phyloP scores from a whole-genome alignment of 305 asterid genomes.

The Petunia hybrid region DNA sequence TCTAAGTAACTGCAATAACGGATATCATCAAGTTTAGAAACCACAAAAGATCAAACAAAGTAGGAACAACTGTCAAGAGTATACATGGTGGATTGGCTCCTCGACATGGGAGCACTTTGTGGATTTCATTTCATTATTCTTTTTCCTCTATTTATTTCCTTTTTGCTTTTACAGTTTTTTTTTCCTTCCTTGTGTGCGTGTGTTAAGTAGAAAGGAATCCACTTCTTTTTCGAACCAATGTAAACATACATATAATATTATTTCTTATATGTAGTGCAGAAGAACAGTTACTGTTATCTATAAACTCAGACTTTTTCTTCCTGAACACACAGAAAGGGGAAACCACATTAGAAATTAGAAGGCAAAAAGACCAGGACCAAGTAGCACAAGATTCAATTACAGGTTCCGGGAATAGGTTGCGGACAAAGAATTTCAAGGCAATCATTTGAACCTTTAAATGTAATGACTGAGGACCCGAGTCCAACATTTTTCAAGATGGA shows the following conservation, averaged over 20 bases:
- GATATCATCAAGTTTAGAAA: conserved; percentile 37
- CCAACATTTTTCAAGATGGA: not conserved
- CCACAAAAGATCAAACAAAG: conserved; percentile 19
- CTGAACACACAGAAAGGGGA: not conserved
- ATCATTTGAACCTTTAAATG: not conserved
- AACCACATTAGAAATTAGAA: not conserved
- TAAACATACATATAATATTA: conserved; percentile 4
- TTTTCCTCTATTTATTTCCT: not conserved
- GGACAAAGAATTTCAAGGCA: conserved; percentile 9
- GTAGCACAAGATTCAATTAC: conserved; percentile 20
- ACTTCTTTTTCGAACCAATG: not conserved
- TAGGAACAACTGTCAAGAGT: not conserved
- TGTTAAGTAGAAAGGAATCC: not conserved
- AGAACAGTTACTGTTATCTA: not conserved
- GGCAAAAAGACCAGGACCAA: conserved; percentile 11
- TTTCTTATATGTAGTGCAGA: not conserved
- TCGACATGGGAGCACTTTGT: not conserved
- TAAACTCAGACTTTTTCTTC: not conserved
- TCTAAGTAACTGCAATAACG: conserved; percentile 75
- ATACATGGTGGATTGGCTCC: not conserved
- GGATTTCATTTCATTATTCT: not conserved
- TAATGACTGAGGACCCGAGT: not conserved
- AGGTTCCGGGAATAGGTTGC: not conserved
- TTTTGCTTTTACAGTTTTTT: not conserved
- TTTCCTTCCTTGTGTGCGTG: not conserved